Evolutionary conservation across 257 asterid species (phyloP), one percentile per base, ranked within the genome.

Genomic region (Solanum sparsipilum): DNA sequence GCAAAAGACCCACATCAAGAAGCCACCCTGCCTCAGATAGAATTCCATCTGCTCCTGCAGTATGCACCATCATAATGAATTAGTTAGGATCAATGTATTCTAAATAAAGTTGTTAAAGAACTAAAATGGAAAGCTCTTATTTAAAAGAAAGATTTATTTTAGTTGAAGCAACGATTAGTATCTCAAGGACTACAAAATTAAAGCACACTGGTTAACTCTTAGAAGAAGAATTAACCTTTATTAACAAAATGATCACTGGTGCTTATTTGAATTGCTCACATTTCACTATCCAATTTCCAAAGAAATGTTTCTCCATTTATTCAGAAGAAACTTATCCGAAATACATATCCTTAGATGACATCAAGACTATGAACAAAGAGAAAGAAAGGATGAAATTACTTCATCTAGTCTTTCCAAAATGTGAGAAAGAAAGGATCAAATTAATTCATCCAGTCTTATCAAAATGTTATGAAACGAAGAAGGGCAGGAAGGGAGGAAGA

Each of bases 21-120:
- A 97, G 98, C 98, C 98, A 92, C 85, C 91, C 90, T 32, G 98
- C 97, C 95, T 97, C 99, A 0, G 94, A 92, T 91, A 97, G 90
- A 81, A 97, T 90, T 85, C 98, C 98, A 91, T 92, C 95, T 79
- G 90, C 92, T 94, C 89, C 93, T 92, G 90, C 81, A 83, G 79
- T 31, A 82, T 31, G 71, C 86, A 31, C 44, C 86, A 52, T 52
- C 86, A 48, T 20, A 82, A 82, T 32, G 71, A 81, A 27, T 46
- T 27, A 81, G 52, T 52, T 82, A 82, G 70, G 21, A 82, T 31
- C 31, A 31, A 20, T 0, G 44, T 31, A 48, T 29, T 82, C 86
- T 18, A 82, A 52, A 4, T 48, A 32, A 46, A 82, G 71, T 82
- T 48, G 44, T 31, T 18, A 82, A 82, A 71, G 71, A 48, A 82